Conservation (phyloP, 768 basidiomycete species). For the Gyrodon lividus region DNA sequence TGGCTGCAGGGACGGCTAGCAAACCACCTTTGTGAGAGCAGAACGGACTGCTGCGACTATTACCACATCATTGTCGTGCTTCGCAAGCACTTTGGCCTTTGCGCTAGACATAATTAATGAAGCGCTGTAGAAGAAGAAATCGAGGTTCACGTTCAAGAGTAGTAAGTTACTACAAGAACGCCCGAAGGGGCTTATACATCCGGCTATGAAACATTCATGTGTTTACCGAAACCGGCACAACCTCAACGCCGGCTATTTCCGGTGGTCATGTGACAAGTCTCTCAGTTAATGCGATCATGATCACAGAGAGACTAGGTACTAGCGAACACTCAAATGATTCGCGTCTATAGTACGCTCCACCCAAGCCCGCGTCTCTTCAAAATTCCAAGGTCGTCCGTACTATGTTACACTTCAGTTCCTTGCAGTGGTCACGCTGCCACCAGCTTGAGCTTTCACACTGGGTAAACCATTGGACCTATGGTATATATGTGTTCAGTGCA, state of each 20-base stretch:
- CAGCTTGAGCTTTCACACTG: not conserved
- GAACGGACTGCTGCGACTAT: constrained; percentile 87
- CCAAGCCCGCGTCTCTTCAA: not conserved
- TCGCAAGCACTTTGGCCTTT: constrained; percentile 62
- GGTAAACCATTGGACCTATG: constrained; percentile 2
- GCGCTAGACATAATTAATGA: constrained; percentile 29
- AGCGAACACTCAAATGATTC: too few relatives aligned
- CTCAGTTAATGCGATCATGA: too few relatives aligned
- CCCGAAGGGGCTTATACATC: constrained; percentile 15
- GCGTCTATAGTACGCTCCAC: too few relatives aligned
- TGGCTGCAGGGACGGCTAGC: not conserved
- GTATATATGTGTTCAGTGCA: too few relatives aligned
- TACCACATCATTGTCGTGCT: constrained; percentile 85
- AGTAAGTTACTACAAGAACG: not conserved
- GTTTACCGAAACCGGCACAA: constrained; percentile 13
- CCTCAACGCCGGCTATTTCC: not conserved
- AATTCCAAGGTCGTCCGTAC: not conserved
- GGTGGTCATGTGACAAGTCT: not conserved
- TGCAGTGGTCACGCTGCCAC: not conserved
- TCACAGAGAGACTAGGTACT: too few relatives aligned
- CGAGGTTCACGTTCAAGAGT: not conserved
- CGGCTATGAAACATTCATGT: constrained; percentile 20
- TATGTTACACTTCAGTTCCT: not conserved
- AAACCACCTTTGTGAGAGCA: constrained; percentile 80
- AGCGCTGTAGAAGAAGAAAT: not conserved